Base-by-base conservation (phyloP, 2,329 filamentous ascomycete species). In the Fonsecaea erecta region DNA sequence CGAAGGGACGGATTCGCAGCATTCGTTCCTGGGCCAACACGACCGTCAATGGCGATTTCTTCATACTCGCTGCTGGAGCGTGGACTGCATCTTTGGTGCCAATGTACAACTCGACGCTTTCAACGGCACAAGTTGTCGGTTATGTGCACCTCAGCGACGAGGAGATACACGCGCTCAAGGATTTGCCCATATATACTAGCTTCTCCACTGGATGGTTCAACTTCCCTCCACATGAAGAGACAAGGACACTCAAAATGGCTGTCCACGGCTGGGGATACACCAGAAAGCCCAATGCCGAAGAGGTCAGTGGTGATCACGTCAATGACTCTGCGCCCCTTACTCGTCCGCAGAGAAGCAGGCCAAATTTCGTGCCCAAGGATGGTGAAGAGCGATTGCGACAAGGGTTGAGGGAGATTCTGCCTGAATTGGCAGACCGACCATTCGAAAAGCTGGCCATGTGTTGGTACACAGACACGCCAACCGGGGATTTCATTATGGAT, bases 111-210 rank as follows among this genome's bases (percentile, higher is more conserved):
- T 86, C 90, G 46, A 88, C 88, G 30, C 85, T 89, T 69, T 90
- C 93, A 1, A 96, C 92, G 0, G 94, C 92, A 16, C 94, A 98
- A 73, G 85, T 87, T 0, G 75, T 97, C 24, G 89, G 85, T 16
- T 97, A 96, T 79, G 80, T 97, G 69, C 82, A 89, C 87, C 0
- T 83, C 85, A 2, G 93, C 97, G 77, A 87, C 93, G 77, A 80
- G 81, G 16, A 76, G 77, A 3, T 80, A 72, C 61, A 28, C 28
- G 28, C 28, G 28, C 28, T 30, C 28, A 30, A 55, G 11, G 21
- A 57, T 3, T 30, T 69, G 26, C 69, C 70, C 3, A 70, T 72
- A 11, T 72, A 71, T 58, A 67, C 71, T 14, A 72, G 74, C 40
- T 73, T 73, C 51, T 71, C 69, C 18, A 73, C 69, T 8, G 70